Evolutionary conservation across 2,329 filamentous ascomycete species (phyloP).

Genomic region (Aspergillus sp.): DNA sequence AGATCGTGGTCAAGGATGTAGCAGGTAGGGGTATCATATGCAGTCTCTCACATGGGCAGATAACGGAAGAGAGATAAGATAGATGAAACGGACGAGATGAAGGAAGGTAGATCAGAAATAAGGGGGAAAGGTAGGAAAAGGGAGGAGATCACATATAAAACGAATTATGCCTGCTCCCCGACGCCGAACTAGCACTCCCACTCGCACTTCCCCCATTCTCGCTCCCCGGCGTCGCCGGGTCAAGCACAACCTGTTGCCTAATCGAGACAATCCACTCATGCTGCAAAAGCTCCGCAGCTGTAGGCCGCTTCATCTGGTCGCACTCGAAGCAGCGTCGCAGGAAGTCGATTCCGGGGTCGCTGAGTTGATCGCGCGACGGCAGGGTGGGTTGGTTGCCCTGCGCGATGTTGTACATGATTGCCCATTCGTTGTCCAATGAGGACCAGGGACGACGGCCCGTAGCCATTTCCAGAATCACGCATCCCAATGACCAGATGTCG

Average conservation of each 20-base stretch:
- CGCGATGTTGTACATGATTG: conserved; percentile 99
- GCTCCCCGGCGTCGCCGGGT: conserved; percentile 33
- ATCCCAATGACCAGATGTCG: conserved; percentile 94
- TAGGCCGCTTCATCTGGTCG: conserved; percentile 71
- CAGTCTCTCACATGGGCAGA: background rate
- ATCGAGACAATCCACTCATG: conserved; percentile 74
- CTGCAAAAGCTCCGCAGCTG: conserved; percentile 81
- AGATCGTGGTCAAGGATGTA: no score
- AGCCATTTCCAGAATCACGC: conserved; percentile 95
- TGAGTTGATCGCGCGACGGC: conserved; percentile 75
- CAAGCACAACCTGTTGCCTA: conserved; percentile 42
- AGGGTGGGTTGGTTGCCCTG: conserved; percentile 89
- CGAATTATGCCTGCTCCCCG: conserved; percentile 25
- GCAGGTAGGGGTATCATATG: no score
- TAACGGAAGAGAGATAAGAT: background rate
- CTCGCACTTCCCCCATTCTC: conserved; percentile 28
- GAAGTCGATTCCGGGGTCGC: conserved; percentile 78
- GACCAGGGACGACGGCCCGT: conserved; percentile 93
- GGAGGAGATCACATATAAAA: conserved; percentile 7
- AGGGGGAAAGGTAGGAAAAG: background rate
- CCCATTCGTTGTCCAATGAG: conserved; percentile 96
- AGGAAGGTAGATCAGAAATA: background rate
- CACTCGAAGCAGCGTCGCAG: conserved; percentile 77
- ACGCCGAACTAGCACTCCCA: conserved; percentile 12
- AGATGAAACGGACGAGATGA: background rate